phyloP scores from a whole-genome alignment of 352 stramenopile genomes.

The Phytophthora cryptogea region DNA sequence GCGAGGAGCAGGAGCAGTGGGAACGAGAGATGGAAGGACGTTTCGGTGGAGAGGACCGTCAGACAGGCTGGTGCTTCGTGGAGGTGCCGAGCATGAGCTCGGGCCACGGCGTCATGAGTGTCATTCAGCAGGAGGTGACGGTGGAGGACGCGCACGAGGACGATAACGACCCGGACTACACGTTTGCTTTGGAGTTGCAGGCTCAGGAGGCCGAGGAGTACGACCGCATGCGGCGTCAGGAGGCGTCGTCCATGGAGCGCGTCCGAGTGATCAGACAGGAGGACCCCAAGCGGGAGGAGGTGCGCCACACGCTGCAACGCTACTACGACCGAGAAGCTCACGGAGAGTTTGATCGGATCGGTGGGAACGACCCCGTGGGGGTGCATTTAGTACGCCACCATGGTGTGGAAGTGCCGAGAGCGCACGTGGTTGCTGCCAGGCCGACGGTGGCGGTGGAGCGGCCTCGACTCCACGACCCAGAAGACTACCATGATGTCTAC shows the following conservation, averaged over 20 bases:
- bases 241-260: slow-evolving; percentile 70
- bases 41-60: slow-evolving; percentile 56
- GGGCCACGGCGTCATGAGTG: slow-evolving; percentile 70
- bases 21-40: slow-evolving; percentile 64
- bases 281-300: slow-evolving; percentile 47
- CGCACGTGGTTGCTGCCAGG: slow-evolving; percentile 17
- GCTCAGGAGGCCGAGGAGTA: slow-evolving; percentile 77
- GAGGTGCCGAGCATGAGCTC: slow-evolving; percentile 66
- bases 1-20: slow-evolving; percentile 71
- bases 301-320: slow-evolving; percentile 52
- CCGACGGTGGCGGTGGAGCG: slow-evolving; percentile 24
- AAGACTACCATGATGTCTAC: slow-evolving; percentile 42
- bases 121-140: slow-evolving; percentile 72
- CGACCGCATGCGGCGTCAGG: slow-evolving; percentile 67
- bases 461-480: slow-evolving; percentile 36
- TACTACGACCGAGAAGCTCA: slow-evolving; percentile 49
- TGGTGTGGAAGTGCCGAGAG: slow-evolving; percentile 6
- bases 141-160: slow-evolving; percentile 48
- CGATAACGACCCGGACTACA: slow-evolving; percentile 68
- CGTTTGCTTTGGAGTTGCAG: slow-evolving; percentile 73
- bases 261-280: slow-evolving; percentile 63
- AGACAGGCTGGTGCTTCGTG: slow-evolving; percentile 76
- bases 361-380: slow-evolving; percentile 21
- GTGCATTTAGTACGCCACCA: slow-evolving; percentile 14
- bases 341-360: slow-evolving; percentile 18